Percentiles rank a stretch among this genome's conserved stretches.
Evolutionary conservation across 2,329 filamentous ascomycete species (phyloP).

Genomic region (Pseudogymnoascus sp.): DNA sequence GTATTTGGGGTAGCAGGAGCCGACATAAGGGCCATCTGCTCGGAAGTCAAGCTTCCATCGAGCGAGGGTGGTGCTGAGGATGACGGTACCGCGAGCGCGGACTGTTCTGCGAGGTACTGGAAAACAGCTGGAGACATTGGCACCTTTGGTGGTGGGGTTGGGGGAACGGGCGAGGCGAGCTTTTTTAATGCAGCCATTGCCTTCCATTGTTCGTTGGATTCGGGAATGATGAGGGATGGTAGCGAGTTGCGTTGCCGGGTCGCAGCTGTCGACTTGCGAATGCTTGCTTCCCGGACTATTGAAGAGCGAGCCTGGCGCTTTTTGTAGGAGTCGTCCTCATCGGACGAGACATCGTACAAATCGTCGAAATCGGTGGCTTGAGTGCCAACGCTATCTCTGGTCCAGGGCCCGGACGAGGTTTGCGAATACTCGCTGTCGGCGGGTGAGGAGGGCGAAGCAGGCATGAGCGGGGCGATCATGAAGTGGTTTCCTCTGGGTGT

Average conservation of each 20-base stretch:
- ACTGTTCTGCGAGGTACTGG: constrained; percentile 55
- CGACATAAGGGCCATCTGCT: constrained; percentile 76
- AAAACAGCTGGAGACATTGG: constrained; percentile 69
- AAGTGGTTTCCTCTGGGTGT: constrained; percentile 62
- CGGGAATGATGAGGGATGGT: constrained; percentile 44
- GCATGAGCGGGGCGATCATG: constrained; percentile 53
- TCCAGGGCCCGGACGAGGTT: constrained; percentile 53
- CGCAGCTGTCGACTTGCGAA: constrained; percentile 26
- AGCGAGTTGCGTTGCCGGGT: constrained; percentile 28
- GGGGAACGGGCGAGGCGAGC: constrained; percentile 49
- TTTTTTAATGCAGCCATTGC: constrained; percentile 39
- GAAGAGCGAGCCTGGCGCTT: constrained; percentile 35
- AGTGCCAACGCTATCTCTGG: constrained; percentile 51
- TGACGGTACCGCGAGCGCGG: constrained; percentile 58
- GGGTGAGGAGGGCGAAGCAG: constrained; percentile 50
- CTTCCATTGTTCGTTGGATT: constrained; percentile 37
- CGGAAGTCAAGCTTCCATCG: constrained; percentile 80
- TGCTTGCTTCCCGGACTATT: constrained; percentile 16
- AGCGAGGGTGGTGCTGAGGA: constrained; percentile 72
- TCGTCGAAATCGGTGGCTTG: constrained; percentile 73
- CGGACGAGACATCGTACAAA: constrained; percentile 70
- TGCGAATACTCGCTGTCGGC: constrained; percentile 46
- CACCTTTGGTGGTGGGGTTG: constrained; percentile 58
- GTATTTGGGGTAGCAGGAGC: constrained; percentile 78
- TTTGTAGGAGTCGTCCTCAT: constrained; percentile 56